phyloP scores from a whole-genome alignment of 306 rosid species.

The Nissolia schottii region DNA sequence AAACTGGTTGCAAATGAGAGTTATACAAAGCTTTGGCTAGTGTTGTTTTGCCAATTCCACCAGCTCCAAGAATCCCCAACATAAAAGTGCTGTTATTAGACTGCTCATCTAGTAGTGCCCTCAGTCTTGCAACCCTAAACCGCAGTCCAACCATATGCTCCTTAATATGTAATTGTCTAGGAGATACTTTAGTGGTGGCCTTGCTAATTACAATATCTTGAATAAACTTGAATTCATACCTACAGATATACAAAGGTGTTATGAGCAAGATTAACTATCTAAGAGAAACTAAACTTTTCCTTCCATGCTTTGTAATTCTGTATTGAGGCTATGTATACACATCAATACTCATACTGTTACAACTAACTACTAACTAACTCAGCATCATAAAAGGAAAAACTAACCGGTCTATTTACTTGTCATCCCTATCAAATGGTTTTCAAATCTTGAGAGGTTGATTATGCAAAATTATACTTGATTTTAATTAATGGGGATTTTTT shows the following conservation, averaged over 20 bases:
- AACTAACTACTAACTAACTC: too few relatives aligned
- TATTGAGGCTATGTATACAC: too few relatives aligned
- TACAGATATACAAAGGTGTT: background rate
- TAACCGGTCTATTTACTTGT: too few relatives aligned
- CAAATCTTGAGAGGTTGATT: background rate
- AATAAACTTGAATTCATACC: background rate
- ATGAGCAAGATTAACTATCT: too few relatives aligned
- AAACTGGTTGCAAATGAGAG: slow-evolving; percentile 1
- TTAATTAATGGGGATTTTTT: too few relatives aligned
- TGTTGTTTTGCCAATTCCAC: slow-evolving; percentile 15
- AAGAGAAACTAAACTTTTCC: too few relatives aligned
- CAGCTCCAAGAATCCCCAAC: slow-evolving; percentile 20
- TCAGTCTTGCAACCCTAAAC: background rate
- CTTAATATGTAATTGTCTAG: background rate
- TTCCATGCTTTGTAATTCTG: too few relatives aligned
- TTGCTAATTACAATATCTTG: background rate
- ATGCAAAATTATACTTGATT: background rate
- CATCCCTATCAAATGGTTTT: background rate
- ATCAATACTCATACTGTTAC: too few relatives aligned
- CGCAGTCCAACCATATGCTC: background rate
- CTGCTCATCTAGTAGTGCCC: background rate
- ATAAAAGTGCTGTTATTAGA: background rate
- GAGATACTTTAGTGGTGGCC: background rate
- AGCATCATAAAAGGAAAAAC: too few relatives aligned
- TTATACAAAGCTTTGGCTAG: slow-evolving; percentile 15